A percentile compares a stretch with the other conserved stretches of the same genome.
Evolutionary conservation across 1,139 yeast species (phyloP).

Genomic region (Candida sanyaensis): DNA sequence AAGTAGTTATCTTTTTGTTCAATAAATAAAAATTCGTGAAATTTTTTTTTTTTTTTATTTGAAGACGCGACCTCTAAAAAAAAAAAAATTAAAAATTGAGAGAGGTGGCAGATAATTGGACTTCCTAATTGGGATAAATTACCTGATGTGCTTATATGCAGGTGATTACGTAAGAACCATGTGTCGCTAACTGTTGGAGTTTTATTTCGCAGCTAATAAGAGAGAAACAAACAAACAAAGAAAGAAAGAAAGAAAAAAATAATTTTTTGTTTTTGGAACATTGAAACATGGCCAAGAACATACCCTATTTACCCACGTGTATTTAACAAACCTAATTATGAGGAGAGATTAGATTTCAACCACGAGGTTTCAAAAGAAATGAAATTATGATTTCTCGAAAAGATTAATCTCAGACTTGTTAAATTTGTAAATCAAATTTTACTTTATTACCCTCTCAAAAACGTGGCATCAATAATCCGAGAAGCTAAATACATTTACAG

Average conservation of each 20-base stretch:
- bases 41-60: constrained; percentile 1
- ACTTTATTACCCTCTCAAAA: not conserved
- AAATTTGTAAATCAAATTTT: too few species aligned
- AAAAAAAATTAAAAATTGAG: not conserved
- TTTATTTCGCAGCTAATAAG: not conserved
- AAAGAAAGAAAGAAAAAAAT: too few species aligned
- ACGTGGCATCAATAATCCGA: not conserved
- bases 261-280: too few species aligned
- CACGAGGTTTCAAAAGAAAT: too few species aligned
- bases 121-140: constrained; percentile 16
- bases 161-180: constrained; percentile 3
- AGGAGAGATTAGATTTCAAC: too few species aligned
- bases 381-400: too few species aligned
- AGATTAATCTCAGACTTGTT: too few species aligned
- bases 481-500: not conserved
- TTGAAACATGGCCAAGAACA: too few species aligned
- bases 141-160: not conserved
- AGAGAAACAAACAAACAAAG: not conserved
- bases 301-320: not conserved
- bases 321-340: not conserved
- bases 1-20: not conserved
- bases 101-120: constrained; percentile 3
- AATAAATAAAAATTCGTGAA: not conserved
- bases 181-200: not conserved
- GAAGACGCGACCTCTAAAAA: constrained; percentile 6